phyloP scores from a whole-genome alignment of 176 grass and related monocot genomes.

The Aegilops tauschii region DNA sequence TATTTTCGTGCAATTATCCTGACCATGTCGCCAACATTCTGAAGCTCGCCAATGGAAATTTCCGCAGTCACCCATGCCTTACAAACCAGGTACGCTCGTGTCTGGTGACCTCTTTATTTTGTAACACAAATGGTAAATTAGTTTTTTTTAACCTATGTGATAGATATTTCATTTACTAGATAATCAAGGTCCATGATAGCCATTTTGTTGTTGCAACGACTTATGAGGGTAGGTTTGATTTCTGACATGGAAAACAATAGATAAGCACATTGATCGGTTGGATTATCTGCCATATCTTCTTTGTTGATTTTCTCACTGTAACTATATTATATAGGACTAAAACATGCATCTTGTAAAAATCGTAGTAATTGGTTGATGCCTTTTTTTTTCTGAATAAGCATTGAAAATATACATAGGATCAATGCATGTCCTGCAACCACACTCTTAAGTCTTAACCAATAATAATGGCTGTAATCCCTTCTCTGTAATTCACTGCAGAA shows the following conservation, averaged over 20 bases:
- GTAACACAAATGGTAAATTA: background rate
- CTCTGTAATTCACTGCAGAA: slow-evolving; percentile 49
- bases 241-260: background rate
- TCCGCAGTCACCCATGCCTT: slow-evolving; percentile 79
- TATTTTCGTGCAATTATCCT: slow-evolving; percentile 90
- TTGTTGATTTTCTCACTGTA: background rate
- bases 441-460: background rate
- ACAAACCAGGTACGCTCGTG: slow-evolving; percentile 60
- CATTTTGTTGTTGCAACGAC: background rate
- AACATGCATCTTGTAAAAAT: background rate
- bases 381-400: background rate
- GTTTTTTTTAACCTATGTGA: background rate
- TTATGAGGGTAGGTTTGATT: background rate
- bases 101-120: background rate
- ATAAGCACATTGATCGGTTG: background rate
- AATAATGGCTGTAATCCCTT: background rate
- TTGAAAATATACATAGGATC: background rate
- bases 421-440: background rate
- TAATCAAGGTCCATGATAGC: background rate
- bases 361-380: background rate
- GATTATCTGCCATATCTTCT: background rate
- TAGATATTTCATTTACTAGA: background rate
- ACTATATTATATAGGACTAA: background rate
- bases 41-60: slow-evolving; percentile 83
- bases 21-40: slow-evolving; percentile 84